Conservation (phyloP, 129 eudicot species). For the Saussurea involucrata region DNA sequence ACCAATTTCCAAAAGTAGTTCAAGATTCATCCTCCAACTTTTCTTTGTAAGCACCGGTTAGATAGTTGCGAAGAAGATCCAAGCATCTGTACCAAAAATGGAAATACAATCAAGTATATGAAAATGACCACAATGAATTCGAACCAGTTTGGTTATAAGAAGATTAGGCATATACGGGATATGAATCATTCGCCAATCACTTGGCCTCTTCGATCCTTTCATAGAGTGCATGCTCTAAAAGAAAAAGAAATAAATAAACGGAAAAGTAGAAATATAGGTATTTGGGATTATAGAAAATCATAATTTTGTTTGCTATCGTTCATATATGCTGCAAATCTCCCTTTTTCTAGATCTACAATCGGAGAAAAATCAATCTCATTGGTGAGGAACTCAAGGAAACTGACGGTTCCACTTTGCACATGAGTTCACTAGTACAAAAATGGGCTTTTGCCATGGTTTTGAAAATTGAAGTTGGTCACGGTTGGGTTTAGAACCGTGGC, state of each 20-base stretch:
- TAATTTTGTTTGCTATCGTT: constrained; percentile 16
- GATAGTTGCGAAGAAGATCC: constrained; percentile 42
- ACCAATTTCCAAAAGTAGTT: constrained; percentile 53
- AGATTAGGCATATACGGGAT: constrained; percentile 36
- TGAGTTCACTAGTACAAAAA: too few relatives aligned
- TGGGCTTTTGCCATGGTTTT: too few relatives aligned
- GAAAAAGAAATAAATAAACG: not conserved
- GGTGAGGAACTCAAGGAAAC: constrained; percentile 25
- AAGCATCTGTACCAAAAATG: constrained; percentile 42
- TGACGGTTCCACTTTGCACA: constrained; percentile 26
- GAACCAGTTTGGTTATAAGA: not conserved
- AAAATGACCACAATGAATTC: not conserved
- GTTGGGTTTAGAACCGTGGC: too few relatives aligned
- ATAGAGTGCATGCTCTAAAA: constrained; percentile 47
- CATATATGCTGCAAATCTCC: constrained; percentile 27
- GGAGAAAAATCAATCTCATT: constrained; percentile 67
- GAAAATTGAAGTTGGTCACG: too few relatives aligned
- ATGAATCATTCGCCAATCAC: constrained; percentile 45
- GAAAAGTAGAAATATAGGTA: not conserved
- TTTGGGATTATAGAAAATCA: constrained; percentile 23
- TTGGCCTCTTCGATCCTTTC: constrained; percentile 66
- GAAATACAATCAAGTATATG: not conserved
- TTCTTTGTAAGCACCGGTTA: constrained; percentile 53
- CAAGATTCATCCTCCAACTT: constrained; percentile 75
- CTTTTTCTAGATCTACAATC: constrained; percentile 41